A percentile compares a stretch with the other conserved stretches of the same genome.
Conservation (phyloP, 2,329 filamentous ascomycete genomes). For the Ceratocystis alfenasii region DNA sequence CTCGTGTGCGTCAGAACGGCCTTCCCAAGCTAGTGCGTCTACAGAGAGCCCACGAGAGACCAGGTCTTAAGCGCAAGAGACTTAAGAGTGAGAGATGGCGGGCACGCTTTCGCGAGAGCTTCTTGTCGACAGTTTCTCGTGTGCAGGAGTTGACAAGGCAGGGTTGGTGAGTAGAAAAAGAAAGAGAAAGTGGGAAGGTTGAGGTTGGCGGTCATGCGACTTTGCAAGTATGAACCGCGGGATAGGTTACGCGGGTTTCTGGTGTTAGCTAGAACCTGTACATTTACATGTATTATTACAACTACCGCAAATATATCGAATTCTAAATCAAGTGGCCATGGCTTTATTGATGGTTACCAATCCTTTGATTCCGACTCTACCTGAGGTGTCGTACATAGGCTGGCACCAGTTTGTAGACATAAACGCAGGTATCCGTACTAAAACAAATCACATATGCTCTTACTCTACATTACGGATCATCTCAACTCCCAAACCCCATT, state of each 20-base stretch:
- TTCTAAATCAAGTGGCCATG: not conserved
- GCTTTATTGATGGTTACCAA: not conserved
- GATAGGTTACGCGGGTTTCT: not conserved
- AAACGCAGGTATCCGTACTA: too few species aligned
- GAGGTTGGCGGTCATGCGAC: not conserved
- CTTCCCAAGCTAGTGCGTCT: slow-evolving; percentile 42
- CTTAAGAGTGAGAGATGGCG: slow-evolving; percentile 58
- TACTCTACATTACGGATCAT: not conserved
- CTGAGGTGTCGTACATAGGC: too few species aligned
- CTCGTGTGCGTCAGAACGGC: slow-evolving; percentile 39
- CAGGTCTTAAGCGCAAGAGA: slow-evolving; percentile 66
- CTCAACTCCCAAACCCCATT: slow-evolving; percentile 15
- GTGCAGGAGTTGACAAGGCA: slow-evolving; percentile 61
- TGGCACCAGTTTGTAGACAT: too few species aligned
- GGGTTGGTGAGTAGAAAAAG: slow-evolving; percentile 53
- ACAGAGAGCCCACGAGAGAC: slow-evolving; percentile 64
- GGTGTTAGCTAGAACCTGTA: slow-evolving; percentile 8
- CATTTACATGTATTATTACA: slow-evolving; percentile 20
- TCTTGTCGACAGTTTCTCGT: slow-evolving; percentile 50
- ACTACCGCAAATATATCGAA: slow-evolving; percentile 7
- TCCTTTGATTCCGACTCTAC: too few species aligned
- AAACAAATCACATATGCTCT: too few species aligned
- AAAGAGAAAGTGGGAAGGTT: not conserved
- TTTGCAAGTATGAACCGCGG: not conserved
- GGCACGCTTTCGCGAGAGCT: slow-evolving; percentile 54